phyloP scores from a whole-genome alignment of 1,284 basidiomycete genomes.

The Moesziomyces globuligerus region DNA sequence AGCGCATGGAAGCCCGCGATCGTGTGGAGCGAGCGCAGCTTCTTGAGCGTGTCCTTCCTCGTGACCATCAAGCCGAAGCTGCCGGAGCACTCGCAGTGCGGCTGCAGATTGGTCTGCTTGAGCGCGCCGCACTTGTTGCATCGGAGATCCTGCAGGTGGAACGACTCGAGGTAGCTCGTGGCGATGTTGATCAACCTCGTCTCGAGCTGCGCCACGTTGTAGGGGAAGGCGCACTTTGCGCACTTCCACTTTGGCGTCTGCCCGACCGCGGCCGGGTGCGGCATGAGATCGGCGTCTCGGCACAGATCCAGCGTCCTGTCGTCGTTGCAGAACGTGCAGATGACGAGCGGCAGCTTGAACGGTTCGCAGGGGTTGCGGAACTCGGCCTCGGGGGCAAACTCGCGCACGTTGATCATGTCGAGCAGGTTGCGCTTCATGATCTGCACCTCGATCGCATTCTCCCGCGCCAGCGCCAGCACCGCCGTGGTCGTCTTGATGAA shows the following conservation, averaged over 20 bases:
- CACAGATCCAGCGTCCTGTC: conserved; percentile 94
- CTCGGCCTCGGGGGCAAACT: conserved; percentile 73
- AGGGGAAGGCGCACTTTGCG: conserved; percentile 80
- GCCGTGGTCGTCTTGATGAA: conserved; percentile 90
- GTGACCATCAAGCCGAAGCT: conserved; percentile 53
- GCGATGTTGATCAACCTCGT: conserved; percentile 83
- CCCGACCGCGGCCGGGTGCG: conserved; percentile 63
- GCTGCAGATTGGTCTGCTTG: conserved; percentile 84
- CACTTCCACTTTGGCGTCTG: conserved; percentile 64
- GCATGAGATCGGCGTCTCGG: conserved; percentile 86
- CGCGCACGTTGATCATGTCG: conserved; percentile 85
- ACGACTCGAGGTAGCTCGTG: conserved; percentile 77
- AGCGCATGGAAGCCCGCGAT: conserved; percentile 54
- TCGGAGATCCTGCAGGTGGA: conserved; percentile 82
- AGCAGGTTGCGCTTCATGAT: conserved; percentile 88
- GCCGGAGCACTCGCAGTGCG: conserved; percentile 86
- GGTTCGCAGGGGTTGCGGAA: conserved; percentile 91
- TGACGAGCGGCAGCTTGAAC: conserved; percentile 84
- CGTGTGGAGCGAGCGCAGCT: conserved; percentile 37
- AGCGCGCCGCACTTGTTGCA: conserved; percentile 90
- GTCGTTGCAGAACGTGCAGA: conserved; percentile 88
- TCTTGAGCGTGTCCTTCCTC: conserved; percentile 53
- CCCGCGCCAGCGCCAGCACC: conserved; percentile 76
- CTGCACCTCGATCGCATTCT: conserved; percentile 84
- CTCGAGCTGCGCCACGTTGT: conserved; percentile 86